Conservation (phyloP, 1,139 yeast genomes). For the Lodderomyces beijingensis region DNA sequence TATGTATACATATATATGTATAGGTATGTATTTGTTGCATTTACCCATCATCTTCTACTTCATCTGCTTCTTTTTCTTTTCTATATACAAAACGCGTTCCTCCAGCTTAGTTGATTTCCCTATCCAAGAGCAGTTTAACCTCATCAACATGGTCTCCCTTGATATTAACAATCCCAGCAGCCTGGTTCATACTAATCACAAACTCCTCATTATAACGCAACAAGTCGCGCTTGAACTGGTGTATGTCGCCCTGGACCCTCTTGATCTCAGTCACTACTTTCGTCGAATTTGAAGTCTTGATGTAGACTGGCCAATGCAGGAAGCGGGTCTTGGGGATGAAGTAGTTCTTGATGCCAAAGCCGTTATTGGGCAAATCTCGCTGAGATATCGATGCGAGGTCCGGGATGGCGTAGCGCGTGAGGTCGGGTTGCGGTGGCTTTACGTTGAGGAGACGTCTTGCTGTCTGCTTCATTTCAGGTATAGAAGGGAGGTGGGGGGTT, state of each 20-base stretch:
- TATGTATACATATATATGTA: too few species aligned
- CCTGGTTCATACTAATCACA: conserved; percentile 39
- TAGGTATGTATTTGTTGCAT: too few species aligned
- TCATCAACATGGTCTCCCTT: conserved; percentile 54
- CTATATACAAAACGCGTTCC: too few species aligned
- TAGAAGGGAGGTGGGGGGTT: too few species aligned
- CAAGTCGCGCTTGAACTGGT: conserved; percentile 56
- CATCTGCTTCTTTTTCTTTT: conserved; percentile 7
- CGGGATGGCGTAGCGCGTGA: conserved; percentile 5
- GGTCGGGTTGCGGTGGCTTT: conserved; percentile 6
- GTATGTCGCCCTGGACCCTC: conserved; percentile 57
- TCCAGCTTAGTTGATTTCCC: conserved; percentile 10
- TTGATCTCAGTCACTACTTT: conserved; percentile 59
- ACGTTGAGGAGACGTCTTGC: conserved; percentile 4
- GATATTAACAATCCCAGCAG: conserved; percentile 42
- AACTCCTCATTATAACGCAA: conserved; percentile 38
- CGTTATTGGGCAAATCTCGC: conserved; percentile 20
- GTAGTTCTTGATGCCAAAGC: conserved; percentile 46
- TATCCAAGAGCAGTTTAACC: conserved; percentile 35
- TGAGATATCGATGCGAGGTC: conserved; percentile 4
- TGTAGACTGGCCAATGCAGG: conserved; percentile 70
- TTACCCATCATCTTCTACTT: conserved; percentile 7
- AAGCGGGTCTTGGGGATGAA: conserved; percentile 49
- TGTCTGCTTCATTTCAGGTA: conserved; percentile 19
- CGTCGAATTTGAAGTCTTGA: conserved; percentile 51